Evolutionary conservation across 805 yeast genomes (phyloP).

Genomic region (Brettanomyces sp.): DNA sequence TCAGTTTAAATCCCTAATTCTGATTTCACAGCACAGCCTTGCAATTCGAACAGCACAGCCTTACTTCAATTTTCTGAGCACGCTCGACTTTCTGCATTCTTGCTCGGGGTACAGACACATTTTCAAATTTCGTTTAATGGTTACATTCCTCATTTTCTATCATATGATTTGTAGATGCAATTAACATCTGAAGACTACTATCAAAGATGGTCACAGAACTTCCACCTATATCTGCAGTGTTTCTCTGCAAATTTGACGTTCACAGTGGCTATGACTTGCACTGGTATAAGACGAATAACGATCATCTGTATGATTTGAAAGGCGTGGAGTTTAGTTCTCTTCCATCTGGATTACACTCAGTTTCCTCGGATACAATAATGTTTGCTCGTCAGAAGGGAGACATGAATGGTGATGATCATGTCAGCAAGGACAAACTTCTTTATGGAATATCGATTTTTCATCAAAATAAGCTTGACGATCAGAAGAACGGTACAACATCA

Average conservation of each 20-base stretch:
- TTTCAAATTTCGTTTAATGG: too few relatives aligned
- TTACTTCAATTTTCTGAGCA: too few relatives aligned
- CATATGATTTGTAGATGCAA: too few relatives aligned
- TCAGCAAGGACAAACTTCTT: constrained; percentile 14
- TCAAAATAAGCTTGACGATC: constrained; percentile 26
- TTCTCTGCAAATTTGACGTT: constrained; percentile 43
- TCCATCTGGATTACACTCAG: constrained; percentile 60
- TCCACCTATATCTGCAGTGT: constrained; percentile 32
- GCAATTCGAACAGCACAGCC: too few relatives aligned
- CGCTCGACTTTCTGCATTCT: too few relatives aligned
- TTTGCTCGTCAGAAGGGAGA: constrained; percentile 29
- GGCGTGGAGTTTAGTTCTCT: constrained; percentile 54
- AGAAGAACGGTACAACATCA: constrained; percentile 5
- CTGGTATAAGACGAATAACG: constrained; percentile 30
- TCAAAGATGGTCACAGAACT: background rate
- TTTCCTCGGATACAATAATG: constrained; percentile 40
- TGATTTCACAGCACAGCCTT: too few relatives aligned
- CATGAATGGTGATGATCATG: constrained; percentile 3
- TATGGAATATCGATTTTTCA: constrained; percentile 45
- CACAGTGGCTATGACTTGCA: constrained; percentile 38
- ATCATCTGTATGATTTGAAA: constrained; percentile 21
- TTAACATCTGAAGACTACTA: too few relatives aligned
- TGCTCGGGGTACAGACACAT: too few relatives aligned
- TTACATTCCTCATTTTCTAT: too few relatives aligned
- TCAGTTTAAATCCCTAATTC: too few relatives aligned